Evolutionary conservation across 192 early-diverging fungal species (phyloP), one percentile per base, ranked within the genome.

Genomic region (Borealophlyctis nickersoniae): DNA sequence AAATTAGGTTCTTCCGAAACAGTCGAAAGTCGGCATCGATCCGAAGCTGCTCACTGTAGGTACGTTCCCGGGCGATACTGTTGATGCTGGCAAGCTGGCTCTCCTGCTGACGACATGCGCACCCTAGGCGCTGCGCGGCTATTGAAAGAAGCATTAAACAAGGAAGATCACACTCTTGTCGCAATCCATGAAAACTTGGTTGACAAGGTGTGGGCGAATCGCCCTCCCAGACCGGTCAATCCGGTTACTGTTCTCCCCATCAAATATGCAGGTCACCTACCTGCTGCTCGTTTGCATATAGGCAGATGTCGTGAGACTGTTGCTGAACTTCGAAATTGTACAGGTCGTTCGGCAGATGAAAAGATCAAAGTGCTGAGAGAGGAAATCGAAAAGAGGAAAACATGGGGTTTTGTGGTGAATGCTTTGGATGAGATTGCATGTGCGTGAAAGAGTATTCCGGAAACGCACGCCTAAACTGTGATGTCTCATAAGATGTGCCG

Each of bases 351-450:
- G 29, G 58, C 49, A 62, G 60, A 57, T 22, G 89, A 88, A 27
- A 95, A 98, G 78, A 82, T 95, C 29, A 61, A 58, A 11, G 76
- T 79, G 13, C 68, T 98, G 32, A 91, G 88, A 31, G 84, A 79
- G 27, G 70, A 78, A 52, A 75, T 94, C 27, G 72, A 77, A 39
- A 82, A 89, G 65, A 80, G 83, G 62, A 74, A 79, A 14, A 74
- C 73, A 4, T 84, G 81, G 60, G 96, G 91, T 28, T 81, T 92
- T 50, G 84, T 94, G 2, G 84, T 95, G 3, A 87, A 93, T 4
- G 93, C 88, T 5, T 79, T 99, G 56, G 96, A 97, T 72, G 96
- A 98, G 77, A 84, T 98, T 63, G 92, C 92, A 9, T 98, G 77
- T 78, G 52, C 64, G 74, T 52, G 45, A n/a, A n/a, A 23, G 19